These are phyloP conservation scores for Colletotrichum ledebouriae DNA, from an alignment of 2,329 filamentous ascomycete genomes.

Conservation along the genomic window DNA sequence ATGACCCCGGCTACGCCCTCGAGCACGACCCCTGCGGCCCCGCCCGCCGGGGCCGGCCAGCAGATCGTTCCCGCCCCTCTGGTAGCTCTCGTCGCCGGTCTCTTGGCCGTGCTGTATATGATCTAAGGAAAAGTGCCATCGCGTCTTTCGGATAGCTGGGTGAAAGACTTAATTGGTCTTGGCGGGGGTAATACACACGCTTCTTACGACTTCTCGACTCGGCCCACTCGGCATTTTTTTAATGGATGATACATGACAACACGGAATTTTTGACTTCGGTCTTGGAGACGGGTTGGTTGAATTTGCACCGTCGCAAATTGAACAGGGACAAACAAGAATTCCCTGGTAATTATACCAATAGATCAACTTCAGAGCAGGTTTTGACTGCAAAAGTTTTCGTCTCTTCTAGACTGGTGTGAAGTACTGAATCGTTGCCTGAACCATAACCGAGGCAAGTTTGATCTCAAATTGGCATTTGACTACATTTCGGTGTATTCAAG, in stretches of 20 bases:
- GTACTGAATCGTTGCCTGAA: too few relatives aligned
- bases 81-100: constrained; percentile 51
- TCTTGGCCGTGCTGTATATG: constrained; percentile 52
- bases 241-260: constrained; percentile 24
- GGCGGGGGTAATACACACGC: constrained; percentile 19
- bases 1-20: constrained; percentile 39
- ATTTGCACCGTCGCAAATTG: constrained; percentile 22
- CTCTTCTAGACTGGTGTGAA: too few relatives aligned
- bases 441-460: too few relatives aligned
- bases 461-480: too few relatives aligned
- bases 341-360: constrained; percentile 22
- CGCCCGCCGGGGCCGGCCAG: constrained; percentile 49
- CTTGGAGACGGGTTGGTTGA: background rate
- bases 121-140: constrained; percentile 48
- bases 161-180: constrained; percentile 23
- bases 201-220: constrained; percentile 23
- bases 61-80: constrained; percentile 50
- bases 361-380: constrained; percentile 14
- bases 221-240: constrained; percentile 33
- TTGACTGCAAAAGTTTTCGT: background rate
- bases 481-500: too few relatives aligned
- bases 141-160: background rate
- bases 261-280: constrained; percentile 9
- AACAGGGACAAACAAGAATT: constrained; percentile 11
- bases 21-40: constrained; percentile 34